Evolutionary conservation across 108 stramenopile species (phyloP), one percentile per base, ranked within the genome.

Genomic region (Nitzschia putrida): DNA sequence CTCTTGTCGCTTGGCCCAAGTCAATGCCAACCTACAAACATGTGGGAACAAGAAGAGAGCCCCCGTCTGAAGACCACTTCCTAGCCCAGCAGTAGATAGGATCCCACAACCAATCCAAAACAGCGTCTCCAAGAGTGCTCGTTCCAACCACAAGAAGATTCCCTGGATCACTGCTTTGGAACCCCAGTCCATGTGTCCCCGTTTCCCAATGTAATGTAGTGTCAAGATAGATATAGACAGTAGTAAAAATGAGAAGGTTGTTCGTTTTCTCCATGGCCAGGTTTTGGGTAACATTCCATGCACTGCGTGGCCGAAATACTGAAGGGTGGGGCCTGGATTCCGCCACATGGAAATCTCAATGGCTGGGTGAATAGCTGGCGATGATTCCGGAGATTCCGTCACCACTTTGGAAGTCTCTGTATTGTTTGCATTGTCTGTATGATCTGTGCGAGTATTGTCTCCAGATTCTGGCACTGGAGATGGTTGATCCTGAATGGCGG

Each of bases 91-190:
- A 12, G 58, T 59, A 3, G 58, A 59, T 3, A 59, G 20, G 25
- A 59, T 16, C 16, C 58, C 58, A 39, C 58, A 59, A 13, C 58
- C 58, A 59, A 59, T 59, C 58, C 58, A 59, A 41, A 59, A 59
- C 34, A 59, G 38, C 3, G 58, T 59, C 8, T 59, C 58, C 58
- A 39, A 5, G 12, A 59, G 1, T 16, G 7, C 58, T 12, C 14
- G 29, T 59, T 59, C n/a, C 3, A 59, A 7, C 58, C 58, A 59
- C 3, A 40, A 14, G 39, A 25, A 59, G 9, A 41, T 13, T 38
- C 39, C 38, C 38, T 59, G 58, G 3, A 59, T 41, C 20, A 11
- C 9, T 38, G 58, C 38, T 8, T 25, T 38, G 38, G 29, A 16
- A 10, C 16, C 29, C 12, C n/a, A 38, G 20, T 59, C 38, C 12